Evolutionary conservation across 306 rosid species (phyloP).

Genomic region (Fragaria nilgerrensis): DNA sequence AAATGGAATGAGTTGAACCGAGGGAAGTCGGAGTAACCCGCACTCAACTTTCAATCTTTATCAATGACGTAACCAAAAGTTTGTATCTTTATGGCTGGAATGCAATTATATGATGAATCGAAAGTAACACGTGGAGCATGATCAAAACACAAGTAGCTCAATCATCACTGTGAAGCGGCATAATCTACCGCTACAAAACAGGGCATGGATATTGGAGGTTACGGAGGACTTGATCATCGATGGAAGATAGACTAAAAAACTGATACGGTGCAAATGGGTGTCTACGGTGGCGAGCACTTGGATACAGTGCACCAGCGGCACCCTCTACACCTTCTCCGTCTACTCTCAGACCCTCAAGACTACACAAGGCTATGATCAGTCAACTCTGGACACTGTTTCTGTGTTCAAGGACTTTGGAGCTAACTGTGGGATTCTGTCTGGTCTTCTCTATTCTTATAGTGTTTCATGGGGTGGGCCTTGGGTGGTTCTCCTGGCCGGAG

Average conservation of each 20-base stretch:
- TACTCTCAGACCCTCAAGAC: constrained; percentile 28
- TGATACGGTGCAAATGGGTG: constrained; percentile 10
- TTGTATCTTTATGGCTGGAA: neutral
- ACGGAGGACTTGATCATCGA: neutral
- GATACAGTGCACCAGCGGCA: constrained; percentile 32
- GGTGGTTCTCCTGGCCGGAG: constrained; percentile 19
- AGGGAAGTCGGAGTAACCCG: too few species aligned
- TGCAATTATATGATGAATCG: neutral
- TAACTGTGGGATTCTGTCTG: constrained; percentile 27
- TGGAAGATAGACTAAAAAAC: neutral
- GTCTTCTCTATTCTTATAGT: constrained; percentile 24
- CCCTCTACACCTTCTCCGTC: constrained; percentile 32
- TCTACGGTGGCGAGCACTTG: constrained; percentile 31
- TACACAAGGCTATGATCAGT: constrained; percentile 24
- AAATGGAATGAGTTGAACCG: too few species aligned
- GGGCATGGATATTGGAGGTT: neutral
- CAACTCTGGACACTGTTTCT: constrained; percentile 26
- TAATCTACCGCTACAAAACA: neutral
- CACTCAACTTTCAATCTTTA: neutral
- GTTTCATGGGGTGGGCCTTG: constrained; percentile 6
- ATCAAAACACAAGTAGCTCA: neutral
- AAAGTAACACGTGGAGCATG: neutral
- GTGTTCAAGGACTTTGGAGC: constrained; percentile 35
- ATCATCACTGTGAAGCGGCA: neutral
- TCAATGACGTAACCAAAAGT: neutral